These are phyloP conservation scores for Microbotryomycetes sp. DNA, from an alignment of 1,284 basidiomycete genomes.

Conservation along the genomic window DNA sequence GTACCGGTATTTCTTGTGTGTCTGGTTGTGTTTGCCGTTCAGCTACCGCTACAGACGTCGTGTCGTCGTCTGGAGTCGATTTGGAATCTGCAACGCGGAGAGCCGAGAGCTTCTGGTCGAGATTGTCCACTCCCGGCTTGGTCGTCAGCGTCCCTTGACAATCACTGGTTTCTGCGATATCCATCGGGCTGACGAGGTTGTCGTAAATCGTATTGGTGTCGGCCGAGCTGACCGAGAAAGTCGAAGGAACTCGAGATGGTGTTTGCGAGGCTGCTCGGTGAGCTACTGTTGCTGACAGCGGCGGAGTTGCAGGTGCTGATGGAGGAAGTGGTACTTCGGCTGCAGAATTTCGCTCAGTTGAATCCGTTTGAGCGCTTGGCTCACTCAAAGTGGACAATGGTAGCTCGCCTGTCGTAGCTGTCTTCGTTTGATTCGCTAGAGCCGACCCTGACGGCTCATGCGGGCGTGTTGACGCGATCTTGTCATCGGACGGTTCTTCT, in stretches of 20 bases:
- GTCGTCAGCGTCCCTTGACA: not conserved
- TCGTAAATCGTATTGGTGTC: conserved; percentile 11
- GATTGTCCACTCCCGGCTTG: conserved; percentile 4
- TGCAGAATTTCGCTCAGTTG: not conserved
- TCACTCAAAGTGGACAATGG: not conserved
- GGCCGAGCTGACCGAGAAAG: not conserved
- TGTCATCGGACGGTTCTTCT: not conserved
- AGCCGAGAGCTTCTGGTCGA: conserved; percentile 11
- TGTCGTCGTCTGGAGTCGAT: not conserved
- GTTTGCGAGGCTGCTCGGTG: conserved; percentile 4
- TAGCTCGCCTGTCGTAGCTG: not conserved
- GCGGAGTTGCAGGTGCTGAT: not conserved
- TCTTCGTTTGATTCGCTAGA: not conserved
- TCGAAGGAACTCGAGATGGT: conserved; percentile 8
- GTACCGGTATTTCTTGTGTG: not conserved
- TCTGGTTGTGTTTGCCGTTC: too few species aligned
- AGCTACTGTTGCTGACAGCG: not conserved
- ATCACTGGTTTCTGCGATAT: conserved; percentile 2
- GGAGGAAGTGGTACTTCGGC: not conserved
- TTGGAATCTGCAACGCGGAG: not conserved
- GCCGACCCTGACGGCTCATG: not conserved
- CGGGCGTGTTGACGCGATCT: not conserved
- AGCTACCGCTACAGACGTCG: too few species aligned
- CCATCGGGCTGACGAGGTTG: conserved; percentile 28
- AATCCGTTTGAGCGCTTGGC: not conserved